Percentiles rank a stretch among this genome's conserved stretches.
Evolutionary conservation across 768 basidiomycete species (phyloP).

Genomic region (Hygrophorus pudorinus): DNA sequence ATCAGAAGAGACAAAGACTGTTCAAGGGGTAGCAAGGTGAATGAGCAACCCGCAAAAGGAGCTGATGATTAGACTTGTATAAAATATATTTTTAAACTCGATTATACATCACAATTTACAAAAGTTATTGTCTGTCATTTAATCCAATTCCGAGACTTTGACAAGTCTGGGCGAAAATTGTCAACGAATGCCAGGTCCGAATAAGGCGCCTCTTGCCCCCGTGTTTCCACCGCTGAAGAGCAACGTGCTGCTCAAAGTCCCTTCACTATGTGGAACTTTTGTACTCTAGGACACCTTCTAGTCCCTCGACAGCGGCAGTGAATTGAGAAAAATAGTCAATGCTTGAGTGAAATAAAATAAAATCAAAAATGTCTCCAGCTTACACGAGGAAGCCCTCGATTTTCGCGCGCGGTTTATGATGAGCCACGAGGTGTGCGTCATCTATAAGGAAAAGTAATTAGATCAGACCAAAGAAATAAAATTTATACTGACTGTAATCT

Average conservation of each 20-base stretch:
- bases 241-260: constrained; percentile 66
- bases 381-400: constrained; percentile 82
- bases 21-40: no score
- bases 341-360: constrained; percentile 23
- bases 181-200: no score
- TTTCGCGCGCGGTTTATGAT: constrained; percentile 69
- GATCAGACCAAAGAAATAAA: not conserved
- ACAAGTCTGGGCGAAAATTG: no score
- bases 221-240: constrained; percentile 71
- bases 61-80: no score
- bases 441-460: constrained; percentile 27
- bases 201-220: no score
- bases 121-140: no score
- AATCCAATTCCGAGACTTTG: no score
- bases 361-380: constrained; percentile 16
- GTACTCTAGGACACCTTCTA: constrained; percentile 55
- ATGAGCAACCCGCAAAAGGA: no score
- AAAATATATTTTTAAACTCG: no score
- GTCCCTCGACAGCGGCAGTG: constrained; percentile 44
- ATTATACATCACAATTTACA: no score
- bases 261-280: constrained; percentile 71
- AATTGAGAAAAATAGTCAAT: constrained; percentile 65
- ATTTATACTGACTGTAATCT: constrained; percentile 55
- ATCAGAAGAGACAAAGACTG: no score
- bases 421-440: constrained; percentile 53